These are phyloP conservation scores for Cordyceps militaris DNA, from an alignment of 2,329 filamentous ascomycete species.

Conservation along the genomic window DNA sequence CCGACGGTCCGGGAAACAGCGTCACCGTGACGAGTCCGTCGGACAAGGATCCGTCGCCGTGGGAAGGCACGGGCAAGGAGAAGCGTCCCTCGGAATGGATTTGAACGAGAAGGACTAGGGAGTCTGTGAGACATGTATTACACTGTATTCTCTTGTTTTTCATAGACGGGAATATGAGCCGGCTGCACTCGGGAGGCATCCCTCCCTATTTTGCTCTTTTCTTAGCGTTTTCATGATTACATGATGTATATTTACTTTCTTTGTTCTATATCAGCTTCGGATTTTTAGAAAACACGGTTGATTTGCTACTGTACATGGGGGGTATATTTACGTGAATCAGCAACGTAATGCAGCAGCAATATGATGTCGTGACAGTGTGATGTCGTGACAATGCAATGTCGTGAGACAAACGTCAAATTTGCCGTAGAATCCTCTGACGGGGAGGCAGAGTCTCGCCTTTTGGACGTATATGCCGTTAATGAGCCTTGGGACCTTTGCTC, in stretches of 20 bases:
- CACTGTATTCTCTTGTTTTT: not conserved
- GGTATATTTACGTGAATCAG: conserved; percentile 1
- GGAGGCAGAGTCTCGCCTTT: not conserved
- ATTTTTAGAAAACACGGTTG: not conserved
- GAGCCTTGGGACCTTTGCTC: conserved; percentile 22
- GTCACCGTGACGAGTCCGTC: conserved; percentile 7
- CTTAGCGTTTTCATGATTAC: not conserved
- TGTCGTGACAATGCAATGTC: not conserved
- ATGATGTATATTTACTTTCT: conserved; percentile 1
- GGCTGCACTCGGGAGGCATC: not conserved
- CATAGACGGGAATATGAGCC: not conserved
- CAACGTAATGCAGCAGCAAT: not conserved
- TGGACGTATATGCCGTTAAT: not conserved
- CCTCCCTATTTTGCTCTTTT: not conserved
- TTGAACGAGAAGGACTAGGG: conserved; percentile 11
- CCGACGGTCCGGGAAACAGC: conserved; percentile 20
- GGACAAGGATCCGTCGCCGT: conserved; percentile 2
- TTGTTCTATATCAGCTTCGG: not conserved
- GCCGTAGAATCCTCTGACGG: not conserved
- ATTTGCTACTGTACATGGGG: not conserved
- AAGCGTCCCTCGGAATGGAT: conserved; percentile 24
- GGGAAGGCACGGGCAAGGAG: conserved; percentile 14
- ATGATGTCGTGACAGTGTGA: not conserved
- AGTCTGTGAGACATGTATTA: not conserved
- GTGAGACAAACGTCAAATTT: not conserved